Evolutionary conservation across 345 rosid species (phyloP).

Genomic region (Cardamine resedifolia): DNA sequence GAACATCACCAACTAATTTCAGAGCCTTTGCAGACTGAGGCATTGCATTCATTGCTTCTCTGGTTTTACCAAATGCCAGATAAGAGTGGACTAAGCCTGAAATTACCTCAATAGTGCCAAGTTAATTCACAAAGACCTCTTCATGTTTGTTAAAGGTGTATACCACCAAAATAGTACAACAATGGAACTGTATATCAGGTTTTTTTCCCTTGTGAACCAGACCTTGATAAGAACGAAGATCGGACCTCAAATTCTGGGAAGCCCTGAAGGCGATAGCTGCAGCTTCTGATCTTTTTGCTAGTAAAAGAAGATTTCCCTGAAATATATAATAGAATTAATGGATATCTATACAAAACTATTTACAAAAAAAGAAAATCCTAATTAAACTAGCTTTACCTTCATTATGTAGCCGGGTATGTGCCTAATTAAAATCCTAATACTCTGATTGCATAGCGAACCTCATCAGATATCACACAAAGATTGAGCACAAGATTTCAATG

Average conservation of each 20-base stretch:
- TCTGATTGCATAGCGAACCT: conserved; percentile 48
- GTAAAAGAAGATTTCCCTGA: conserved; percentile 85
- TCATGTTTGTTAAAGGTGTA: neutral
- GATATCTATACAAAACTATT: neutral
- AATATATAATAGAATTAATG: neutral
- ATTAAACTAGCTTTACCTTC: conserved; percentile 81
- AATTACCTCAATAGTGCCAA: conserved; percentile 24
- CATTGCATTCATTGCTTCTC: conserved; percentile 99
- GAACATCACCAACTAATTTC: conserved; percentile 97
- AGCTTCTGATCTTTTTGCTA: conserved; percentile 79
- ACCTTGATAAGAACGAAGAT: conserved; percentile 99
- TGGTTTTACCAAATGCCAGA: conserved; percentile 78
- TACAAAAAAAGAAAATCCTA: too few relatives aligned
- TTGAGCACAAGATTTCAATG: neutral
- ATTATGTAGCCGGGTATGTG: too few relatives aligned
- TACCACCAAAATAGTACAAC: conserved; percentile 26
- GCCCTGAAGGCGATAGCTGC: conserved; percentile 87
- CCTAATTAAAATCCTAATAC: too few relatives aligned
- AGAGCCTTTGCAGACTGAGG: conserved; percentile 98
- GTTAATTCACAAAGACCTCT: conserved; percentile 27
- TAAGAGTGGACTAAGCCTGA: conserved; percentile 96
- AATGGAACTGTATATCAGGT: conserved; percentile 12
- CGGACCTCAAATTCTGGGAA: conserved; percentile 95
- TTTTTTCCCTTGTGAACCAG: conserved; percentile 18
- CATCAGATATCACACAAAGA: conserved; percentile 29